These are phyloP conservation scores for Boletus speciosus DNA, from an alignment of 768 basidiomycete genomes.

Conservation along the genomic window DNA sequence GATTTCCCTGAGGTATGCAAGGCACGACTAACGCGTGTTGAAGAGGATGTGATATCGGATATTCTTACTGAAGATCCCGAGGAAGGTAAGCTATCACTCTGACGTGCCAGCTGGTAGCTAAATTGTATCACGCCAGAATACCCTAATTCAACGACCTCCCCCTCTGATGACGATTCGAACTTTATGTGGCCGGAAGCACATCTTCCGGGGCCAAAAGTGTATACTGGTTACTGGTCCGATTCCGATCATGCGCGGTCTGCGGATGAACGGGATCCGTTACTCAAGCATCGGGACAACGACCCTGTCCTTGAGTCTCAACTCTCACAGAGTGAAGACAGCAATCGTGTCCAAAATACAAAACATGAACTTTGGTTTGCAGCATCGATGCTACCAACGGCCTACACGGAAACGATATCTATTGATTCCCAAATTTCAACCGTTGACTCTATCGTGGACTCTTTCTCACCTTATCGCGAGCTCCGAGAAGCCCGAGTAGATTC, in stretches of 20 bases:
- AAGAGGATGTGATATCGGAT: neutral
- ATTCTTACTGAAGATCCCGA: constrained; percentile 7
- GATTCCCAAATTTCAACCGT: constrained; percentile 25
- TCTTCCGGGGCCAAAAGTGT: constrained; percentile 8
- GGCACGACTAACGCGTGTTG: neutral
- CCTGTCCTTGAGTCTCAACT: constrained; percentile 20
- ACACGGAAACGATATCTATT: constrained; percentile 40
- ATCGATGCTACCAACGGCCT: constrained; percentile 36
- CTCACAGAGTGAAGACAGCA: constrained; percentile 12
- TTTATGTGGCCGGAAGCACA: constrained; percentile 14
- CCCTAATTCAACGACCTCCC: constrained; percentile 10
- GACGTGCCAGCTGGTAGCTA: neutral
- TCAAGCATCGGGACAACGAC: constrained; percentile 9
- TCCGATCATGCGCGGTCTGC: constrained; percentile 13
- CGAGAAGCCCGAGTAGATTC: constrained; percentile 37
- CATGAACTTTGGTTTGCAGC: constrained; percentile 33
- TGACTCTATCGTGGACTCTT: constrained; percentile 43
- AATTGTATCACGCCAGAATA: neutral
- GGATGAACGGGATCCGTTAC: constrained; percentile 20
- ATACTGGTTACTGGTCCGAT: constrained; percentile 23
- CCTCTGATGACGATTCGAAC: constrained; percentile 2
- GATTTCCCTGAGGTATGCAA: constrained; percentile 7
- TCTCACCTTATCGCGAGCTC: constrained; percentile 58
- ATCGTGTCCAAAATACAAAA: neutral
- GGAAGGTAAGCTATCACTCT: constrained; percentile 5